Conservation (phyloP, 2,329 filamentous ascomycete species). For the Thermothelomyces thermophilus region DNA sequence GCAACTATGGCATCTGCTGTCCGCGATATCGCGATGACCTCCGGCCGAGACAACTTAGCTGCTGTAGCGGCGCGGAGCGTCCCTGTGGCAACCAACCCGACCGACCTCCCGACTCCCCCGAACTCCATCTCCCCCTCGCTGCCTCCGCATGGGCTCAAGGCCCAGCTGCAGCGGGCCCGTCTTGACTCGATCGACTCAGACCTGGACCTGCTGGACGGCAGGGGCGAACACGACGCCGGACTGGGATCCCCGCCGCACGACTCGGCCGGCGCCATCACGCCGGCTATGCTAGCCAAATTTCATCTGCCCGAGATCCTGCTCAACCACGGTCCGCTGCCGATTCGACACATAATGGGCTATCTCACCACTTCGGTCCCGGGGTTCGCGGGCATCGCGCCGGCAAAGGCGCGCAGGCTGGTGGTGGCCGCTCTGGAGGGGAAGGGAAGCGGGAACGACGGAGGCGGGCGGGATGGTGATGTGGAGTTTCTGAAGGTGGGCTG, state of each 20-base stretch:
- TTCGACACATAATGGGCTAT: conserved; percentile 92
- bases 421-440: conserved; percentile 87
- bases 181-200: conserved; percentile 73
- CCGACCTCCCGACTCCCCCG: conserved; percentile 84
- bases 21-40: conserved; percentile 60
- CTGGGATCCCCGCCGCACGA: conserved; percentile 53
- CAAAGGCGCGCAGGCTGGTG: conserved; percentile 83
- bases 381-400: conserved; percentile 80
- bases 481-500: conserved; percentile 94
- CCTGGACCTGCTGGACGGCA: conserved; percentile 70
- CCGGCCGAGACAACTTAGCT: conserved; percentile 64
- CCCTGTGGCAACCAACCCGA: conserved; percentile 57
- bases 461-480: conserved; percentile 61
- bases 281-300: conserved; percentile 76
- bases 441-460: conserved; percentile 50
- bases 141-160: conserved; percentile 71
- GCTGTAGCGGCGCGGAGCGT: conserved; percentile 62
- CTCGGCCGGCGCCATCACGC: conserved; percentile 74
- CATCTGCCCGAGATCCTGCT: conserved; percentile 88
- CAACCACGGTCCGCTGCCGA: conserved; percentile 82
- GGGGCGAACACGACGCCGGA: conserved; percentile 36
- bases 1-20: conserved; percentile 60
- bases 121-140: conserved; percentile 90
- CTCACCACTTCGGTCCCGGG: conserved; percentile 89
- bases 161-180: conserved; percentile 54